Percentiles rank a stretch among this genome's conserved stretches.
Conservation (phyloP, 1,284 basidiomycete species). For the Pseudozyma pruni region DNA sequence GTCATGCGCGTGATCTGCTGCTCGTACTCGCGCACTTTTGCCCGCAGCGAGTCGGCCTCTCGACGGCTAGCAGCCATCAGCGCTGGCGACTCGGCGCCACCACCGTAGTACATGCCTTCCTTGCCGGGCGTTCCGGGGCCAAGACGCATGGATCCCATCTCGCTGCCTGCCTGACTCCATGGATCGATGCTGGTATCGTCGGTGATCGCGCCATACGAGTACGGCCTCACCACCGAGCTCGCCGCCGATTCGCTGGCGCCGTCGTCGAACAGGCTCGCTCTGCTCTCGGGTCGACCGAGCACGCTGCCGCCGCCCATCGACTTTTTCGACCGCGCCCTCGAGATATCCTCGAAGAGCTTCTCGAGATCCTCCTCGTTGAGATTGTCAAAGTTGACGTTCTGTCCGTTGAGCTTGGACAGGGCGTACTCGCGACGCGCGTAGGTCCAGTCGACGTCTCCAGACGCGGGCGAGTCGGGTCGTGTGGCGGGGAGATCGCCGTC, state of each 20-base stretch:
- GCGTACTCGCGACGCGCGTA: conserved; percentile 61
- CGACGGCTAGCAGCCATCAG: conserved; percentile 17
- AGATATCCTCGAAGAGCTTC: conserved; percentile 64
- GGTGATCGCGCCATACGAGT: conserved; percentile 59
- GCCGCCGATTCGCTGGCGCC: conserved; percentile 55
- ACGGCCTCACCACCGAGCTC: conserved; percentile 50
- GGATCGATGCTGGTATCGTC: conserved; percentile 63
- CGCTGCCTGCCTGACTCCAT: conserved; percentile 56
- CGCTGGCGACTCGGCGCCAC: conserved; percentile 15
- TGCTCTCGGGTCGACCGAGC: conserved; percentile 52
- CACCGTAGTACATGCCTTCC: conserved; percentile 9
- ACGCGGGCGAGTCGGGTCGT: conserved; percentile 59
- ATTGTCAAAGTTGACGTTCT: conserved; percentile 63
- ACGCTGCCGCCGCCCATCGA: conserved; percentile 62
- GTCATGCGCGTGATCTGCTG: conserved; percentile 47
- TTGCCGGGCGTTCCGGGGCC: conserved; percentile 33
- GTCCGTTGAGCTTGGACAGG: conserved; percentile 57
- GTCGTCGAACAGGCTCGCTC: conserved; percentile 61
- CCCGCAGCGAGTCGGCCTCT: conserved; percentile 51
- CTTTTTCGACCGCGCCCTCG: conserved; percentile 53
- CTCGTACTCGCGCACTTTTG: conserved; percentile 62
- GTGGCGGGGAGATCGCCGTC: conserved; percentile 38
- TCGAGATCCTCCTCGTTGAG: conserved; percentile 63
- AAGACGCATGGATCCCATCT: conserved; percentile 40
- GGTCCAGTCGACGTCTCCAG: conserved; percentile 63